Evolutionary conservation across 305 asterid genomes (phyloP), one percentile per base, ranked within the genome.

Genomic region (Fraxinus angustifolia): DNA sequence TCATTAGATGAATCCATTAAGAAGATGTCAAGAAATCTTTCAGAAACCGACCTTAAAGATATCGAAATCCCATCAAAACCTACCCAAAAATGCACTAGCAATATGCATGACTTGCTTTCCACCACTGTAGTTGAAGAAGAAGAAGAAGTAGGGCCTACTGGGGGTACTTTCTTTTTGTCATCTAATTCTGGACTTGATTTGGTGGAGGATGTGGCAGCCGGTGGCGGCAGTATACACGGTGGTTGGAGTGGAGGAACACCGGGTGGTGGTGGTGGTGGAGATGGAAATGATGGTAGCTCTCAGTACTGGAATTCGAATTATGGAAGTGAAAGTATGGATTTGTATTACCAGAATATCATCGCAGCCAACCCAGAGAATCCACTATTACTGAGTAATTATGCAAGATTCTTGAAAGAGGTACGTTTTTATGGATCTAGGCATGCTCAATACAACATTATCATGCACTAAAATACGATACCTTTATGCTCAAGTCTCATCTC

Each of bases 381-480:
- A 1, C 77, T 91, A 81, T 81, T 91, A 26, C 85, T 91, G 3
- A 80, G 88, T 82, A 91, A 91, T 35, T 91, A 91, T 73, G 93
- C 95, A 11, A 91, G 76, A 83, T 91, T 80, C 73, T 86, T 91
- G 81, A 86, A 86, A 88, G 93, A 89, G 95, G 95, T 85, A 87
- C 1, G 14, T 10, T 42, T 42, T 42, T 2, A 2, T 11, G 50
- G 50, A 10, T 40, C 50, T 10, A 10, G 48, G 48, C 48, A 40
- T 40, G 14, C 48, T 40, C 48, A 10, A 10, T 8, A 40, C 50
- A 40, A 35, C 8, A 35, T 35, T 35, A 35, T 35, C 40, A 5
- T 7, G 53, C 14, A 11, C n/a, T 40, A 40, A 40, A 40, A 40
- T 40, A 40, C 50, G 0, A 2, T 42, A 42, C 5, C 3, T 42